phyloP scores from a whole-genome alignment of 306 rosid species.

The Vicia villosa region DNA sequence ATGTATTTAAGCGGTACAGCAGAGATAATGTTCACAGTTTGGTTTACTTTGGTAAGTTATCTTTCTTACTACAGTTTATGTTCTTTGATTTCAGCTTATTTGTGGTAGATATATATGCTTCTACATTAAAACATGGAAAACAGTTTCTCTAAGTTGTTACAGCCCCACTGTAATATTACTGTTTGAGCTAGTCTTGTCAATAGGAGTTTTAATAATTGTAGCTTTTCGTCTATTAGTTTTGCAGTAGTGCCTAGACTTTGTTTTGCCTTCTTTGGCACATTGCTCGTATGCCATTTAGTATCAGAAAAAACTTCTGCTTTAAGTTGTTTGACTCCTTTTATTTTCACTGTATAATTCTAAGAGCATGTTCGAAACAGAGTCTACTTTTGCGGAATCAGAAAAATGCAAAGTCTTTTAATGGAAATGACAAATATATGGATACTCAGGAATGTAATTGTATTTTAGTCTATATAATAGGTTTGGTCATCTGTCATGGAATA shows the following conservation, averaged over 20 bases:
- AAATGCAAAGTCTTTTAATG: not conserved
- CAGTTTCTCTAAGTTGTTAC: not conserved
- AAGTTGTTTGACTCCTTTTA: not conserved
- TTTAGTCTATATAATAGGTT: slow-evolving; percentile 4
- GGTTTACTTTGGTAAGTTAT: slow-evolving; percentile 87
- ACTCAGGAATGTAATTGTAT: not conserved
- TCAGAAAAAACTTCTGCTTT: slow-evolving; percentile 2
- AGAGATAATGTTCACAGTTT: slow-evolving; percentile 86
- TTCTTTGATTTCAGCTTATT: slow-evolving; percentile 23
- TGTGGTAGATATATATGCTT: not conserved
- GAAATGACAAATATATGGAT: slow-evolving; percentile 1
- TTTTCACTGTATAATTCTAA: not conserved
- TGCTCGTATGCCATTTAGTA: not conserved
- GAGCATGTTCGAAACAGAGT: not conserved
- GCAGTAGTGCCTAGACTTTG: not conserved
- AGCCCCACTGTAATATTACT: not conserved
- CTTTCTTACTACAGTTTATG: slow-evolving; percentile 20
- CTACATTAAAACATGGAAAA: slow-evolving; percentile 28
- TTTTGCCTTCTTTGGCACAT: slow-evolving; percentile 7
- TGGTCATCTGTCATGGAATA: slow-evolving; percentile 5
- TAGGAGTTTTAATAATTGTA: slow-evolving; percentile 4
- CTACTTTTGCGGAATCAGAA: not conserved
- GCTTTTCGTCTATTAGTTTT: not conserved
- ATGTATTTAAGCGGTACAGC: slow-evolving; percentile 88
- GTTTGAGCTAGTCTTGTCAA: slow-evolving; percentile 22